Base-by-base conservation (phyloP, 1,284 basidiomycete genomes). In the Bothia castanella region DNA sequence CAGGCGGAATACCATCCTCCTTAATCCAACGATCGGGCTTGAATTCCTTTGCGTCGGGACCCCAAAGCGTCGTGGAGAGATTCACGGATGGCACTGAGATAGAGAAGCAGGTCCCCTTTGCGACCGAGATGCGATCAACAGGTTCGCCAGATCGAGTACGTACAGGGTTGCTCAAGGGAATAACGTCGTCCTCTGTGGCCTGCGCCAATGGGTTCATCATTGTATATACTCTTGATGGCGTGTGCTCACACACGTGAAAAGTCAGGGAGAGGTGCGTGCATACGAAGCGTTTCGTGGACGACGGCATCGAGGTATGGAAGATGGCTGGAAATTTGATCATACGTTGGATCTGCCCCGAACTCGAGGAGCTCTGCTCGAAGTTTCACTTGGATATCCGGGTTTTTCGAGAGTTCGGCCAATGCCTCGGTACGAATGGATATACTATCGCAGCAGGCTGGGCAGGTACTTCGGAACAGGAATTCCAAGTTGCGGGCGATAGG, bases 1-100 rank as follows among this genome's bases (percentile, higher is more conserved):
- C 39, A 2, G 43, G 34, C 0, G 59, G 59, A 16, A 64, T 57
- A 3, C 58, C 55, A 48, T 52, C 58, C 20, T 59, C 52, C 5
- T 46, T 52, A 1, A 75, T 50, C 75, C 75, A 76, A 2, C 75
- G 60, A 46, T 69, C 69, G 0, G 75, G 75, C 14, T 57, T 64
- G 56, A 74, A 77, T 21, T 57, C 59, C 23, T 70, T 70, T 10
- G 72, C 68, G 47, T 74, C 65, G 1, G 59, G 23, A 4, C 72
- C 78, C 74, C 81, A 85, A 25, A 82, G 63, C 30, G 58, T 67
- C 51, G 60, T 73, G 45, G 72, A 80, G 39, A 67, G 62, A 59
- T 84, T 80, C 38, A 83, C 72, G 20, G 61, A 61, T 1, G 57
- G 45, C 19, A 76, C 69, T 8, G 41, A 21, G 10, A 34, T 19